Evolutionary conservation across 2,329 filamentous ascomycete genomes (phyloP).

Genomic region (Hymenoscyphus scutula): DNA sequence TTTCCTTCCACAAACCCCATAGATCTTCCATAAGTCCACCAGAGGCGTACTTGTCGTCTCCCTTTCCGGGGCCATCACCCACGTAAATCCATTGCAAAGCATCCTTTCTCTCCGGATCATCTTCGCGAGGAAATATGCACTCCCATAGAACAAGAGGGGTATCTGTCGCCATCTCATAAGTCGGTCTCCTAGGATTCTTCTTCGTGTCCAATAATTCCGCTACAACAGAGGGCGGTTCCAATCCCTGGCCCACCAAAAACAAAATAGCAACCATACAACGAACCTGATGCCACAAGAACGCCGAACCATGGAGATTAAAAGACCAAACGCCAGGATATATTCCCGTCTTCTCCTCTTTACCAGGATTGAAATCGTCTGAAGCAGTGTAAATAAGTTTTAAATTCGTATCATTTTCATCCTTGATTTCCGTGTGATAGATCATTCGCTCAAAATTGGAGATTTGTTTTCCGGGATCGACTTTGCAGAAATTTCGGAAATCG

Average conservation of each 20-base stretch:
- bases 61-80: slow-evolving; percentile 60
- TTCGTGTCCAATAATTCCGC: slow-evolving; percentile 70
- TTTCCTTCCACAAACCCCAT: slow-evolving; percentile 79
- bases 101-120: slow-evolving; percentile 48
- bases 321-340: slow-evolving; percentile 68
- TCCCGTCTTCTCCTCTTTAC: slow-evolving; percentile 6
- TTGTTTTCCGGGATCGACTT: slow-evolving; percentile 86
- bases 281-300: slow-evolving; percentile 98
- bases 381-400: slow-evolving; percentile 57
- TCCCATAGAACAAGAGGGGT: slow-evolving; percentile 93
- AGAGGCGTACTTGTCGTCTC: slow-evolving; percentile 60
- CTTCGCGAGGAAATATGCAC: slow-evolving; percentile 73
- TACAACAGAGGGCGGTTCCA: slow-evolving; percentile 74
- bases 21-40: slow-evolving; percentile 69
- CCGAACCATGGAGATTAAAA: slow-evolving; percentile 84
- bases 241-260: slow-evolving; percentile 87
- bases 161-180: slow-evolving; percentile 89
- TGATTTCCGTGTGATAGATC: slow-evolving; percentile 78
- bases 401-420: slow-evolving; percentile 58
- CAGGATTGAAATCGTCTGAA: slow-evolving; percentile 44
- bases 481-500: slow-evolving; percentile 97
- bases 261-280: slow-evolving; percentile 88
- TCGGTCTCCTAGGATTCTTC: slow-evolving; percentile 71
- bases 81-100: slow-evolving; percentile 75
- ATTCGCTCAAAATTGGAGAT: slow-evolving; percentile 77